Evolutionary conservation across 164 flowering plant genomes (phyloP).

Genomic region (grape (Vitis vinifera)): DNA sequence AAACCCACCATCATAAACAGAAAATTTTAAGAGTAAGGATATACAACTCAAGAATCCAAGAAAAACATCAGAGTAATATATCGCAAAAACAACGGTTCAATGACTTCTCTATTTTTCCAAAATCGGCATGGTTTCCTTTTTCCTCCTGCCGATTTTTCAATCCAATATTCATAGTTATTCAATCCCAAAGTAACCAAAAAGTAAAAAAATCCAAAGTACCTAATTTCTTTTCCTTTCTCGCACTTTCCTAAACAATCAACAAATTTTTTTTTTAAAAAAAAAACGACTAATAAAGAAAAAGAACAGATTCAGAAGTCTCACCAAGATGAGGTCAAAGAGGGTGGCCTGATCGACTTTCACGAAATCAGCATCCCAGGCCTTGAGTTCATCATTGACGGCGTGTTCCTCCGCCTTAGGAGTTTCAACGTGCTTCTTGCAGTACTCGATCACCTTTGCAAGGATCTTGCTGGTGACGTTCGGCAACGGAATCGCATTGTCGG

Average conservation of each 20-base stretch:
- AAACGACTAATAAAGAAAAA: no score
- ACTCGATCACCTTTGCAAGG: slow-evolving; percentile 7
- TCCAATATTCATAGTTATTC: neutral
- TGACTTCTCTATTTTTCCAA: no score
- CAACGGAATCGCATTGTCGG: neutral
- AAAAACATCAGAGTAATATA: no score
- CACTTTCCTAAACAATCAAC: no score
- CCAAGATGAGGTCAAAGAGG: slow-evolving; percentile 4
- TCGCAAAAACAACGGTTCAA: no score
- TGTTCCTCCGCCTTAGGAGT: neutral
- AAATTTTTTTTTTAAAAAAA: no score
- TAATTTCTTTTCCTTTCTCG: no score
- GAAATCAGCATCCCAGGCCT: slow-evolving; percentile 4
- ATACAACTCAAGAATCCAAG: no score
- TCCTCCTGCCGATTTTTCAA: neutral
- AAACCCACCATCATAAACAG: no score
- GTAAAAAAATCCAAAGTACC: no score
- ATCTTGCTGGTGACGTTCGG: slow-evolving; percentile 3
- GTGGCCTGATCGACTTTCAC: slow-evolving; percentile 5
- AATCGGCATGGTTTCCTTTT: no score
- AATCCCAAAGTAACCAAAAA: neutral
- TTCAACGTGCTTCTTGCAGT: slow-evolving; percentile 7
- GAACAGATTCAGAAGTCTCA: neutral
- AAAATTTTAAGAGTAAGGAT: no score
- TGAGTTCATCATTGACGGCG: neutral